Percentiles rank a stretch among this genome's conserved stretches.
Evolutionary conservation across 768 basidiomycete genomes (phyloP).

Genomic region (Pisolithus marmoratus): DNA sequence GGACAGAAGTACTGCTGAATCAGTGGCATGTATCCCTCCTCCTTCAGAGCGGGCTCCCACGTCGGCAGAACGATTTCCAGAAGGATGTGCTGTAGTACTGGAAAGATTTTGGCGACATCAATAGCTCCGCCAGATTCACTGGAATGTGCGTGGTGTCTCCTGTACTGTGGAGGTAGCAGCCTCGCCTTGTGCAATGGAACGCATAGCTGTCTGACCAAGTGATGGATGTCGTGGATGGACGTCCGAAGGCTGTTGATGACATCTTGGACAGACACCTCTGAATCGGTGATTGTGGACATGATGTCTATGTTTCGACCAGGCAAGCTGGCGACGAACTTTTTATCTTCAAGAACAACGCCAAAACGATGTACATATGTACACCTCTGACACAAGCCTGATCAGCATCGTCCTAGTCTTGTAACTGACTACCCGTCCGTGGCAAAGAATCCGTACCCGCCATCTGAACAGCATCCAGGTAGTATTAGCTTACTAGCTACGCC

Average conservation of each 20-base stretch:
- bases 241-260: conserved; percentile 40
- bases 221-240: conserved; percentile 43
- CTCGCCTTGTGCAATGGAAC: conserved; percentile 52
- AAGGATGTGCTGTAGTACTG: conserved; percentile 58
- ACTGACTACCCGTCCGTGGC: too few relatives aligned
- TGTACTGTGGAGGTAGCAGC: conserved; percentile 57
- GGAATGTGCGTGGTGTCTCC: conserved; percentile 36
- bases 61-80: conserved; percentile 61
- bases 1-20: conserved; percentile 74
- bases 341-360: too few relatives aligned
- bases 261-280: conserved; percentile 23
- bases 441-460: too few relatives aligned
- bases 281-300: too few relatives aligned
- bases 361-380: too few relatives aligned
- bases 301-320: too few relatives aligned
- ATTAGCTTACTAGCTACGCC: too few relatives aligned
- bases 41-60: conserved; percentile 57
- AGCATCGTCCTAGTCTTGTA: too few relatives aligned
- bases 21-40: conserved; percentile 40
- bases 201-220: conserved; percentile 50
- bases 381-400: too few relatives aligned
- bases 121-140: conserved; percentile 19
- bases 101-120: conserved; percentile 31
- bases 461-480: too few relatives aligned
- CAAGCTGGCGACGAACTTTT: too few relatives aligned